phyloP scores from a whole-genome alignment of 1,139 yeast genomes.

The Yamadazyma dushanensis region DNA sequence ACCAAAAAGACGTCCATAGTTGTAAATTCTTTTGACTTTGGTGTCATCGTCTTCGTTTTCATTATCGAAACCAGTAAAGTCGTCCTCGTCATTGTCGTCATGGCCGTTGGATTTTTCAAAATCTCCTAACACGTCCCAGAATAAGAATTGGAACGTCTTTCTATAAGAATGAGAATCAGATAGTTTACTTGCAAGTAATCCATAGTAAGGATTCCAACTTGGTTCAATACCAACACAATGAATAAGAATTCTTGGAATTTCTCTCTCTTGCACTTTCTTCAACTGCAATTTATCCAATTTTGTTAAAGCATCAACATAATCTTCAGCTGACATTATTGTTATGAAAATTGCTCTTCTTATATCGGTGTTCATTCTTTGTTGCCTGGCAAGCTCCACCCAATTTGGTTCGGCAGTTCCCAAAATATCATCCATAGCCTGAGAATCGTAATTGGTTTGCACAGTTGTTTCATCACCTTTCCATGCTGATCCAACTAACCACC shows the following conservation, averaged over 20 bases:
- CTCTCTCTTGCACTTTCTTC: constrained; percentile 81
- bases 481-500: constrained; percentile 99
- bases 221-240: constrained; percentile 88
- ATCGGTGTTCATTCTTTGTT: constrained; percentile 94
- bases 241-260: constrained; percentile 78
- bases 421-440: constrained; percentile 49
- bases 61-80: constrained; percentile 34
- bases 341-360: constrained; percentile 90
- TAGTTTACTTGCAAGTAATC: constrained; percentile 72
- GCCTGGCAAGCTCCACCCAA: constrained; percentile 83
- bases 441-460: constrained; percentile 26
- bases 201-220: constrained; percentile 88
- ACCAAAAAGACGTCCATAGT: constrained; percentile 81
- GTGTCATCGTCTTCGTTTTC: constrained; percentile 38
- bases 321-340: constrained; percentile 93
- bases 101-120: constrained; percentile 55
- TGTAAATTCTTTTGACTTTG: constrained; percentile 60
- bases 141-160: constrained; percentile 82
- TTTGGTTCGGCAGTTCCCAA: constrained; percentile 75
- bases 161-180: constrained; percentile 69
- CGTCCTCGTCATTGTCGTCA: constrained; percentile 38
- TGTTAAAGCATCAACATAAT: constrained; percentile 82
- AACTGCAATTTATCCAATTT: constrained; percentile 77
- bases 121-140: constrained; percentile 87
- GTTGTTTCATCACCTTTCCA: constrained; percentile 66